Evolutionary conservation across 495 filamentous ascomycete species (phyloP), one percentile per base, ranked within the genome.

Genomic region (Xylaria bambusicola): DNA sequence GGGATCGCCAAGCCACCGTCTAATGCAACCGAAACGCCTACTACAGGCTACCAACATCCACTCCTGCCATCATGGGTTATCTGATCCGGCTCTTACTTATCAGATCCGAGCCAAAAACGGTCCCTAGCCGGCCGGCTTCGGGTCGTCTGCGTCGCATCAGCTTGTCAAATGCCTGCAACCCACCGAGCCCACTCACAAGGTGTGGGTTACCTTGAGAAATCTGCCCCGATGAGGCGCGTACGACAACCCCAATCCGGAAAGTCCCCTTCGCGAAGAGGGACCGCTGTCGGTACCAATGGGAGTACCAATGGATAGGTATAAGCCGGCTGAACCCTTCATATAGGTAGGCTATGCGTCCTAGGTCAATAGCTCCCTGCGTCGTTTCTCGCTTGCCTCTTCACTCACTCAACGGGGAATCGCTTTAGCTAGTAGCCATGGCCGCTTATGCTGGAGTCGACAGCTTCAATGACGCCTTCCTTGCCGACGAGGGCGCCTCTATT

Each of bases 21-120:
- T 56, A 53, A 61, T 47, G 47, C 49, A 40, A 20, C 35, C 51
- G 40, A 31, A 31, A n/a, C n/a, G n/a, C n/a, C n/a, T n/a, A n/a
- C n/a, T n/a, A n/a, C n/a, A n/a, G n/a, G n/a, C n/a, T n/a, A n/a
- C n/a, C n/a, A n/a, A 23, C 17, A 51, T 60, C 50, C 45, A 31
- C 52, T 45, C 49, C 26, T 57, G 52, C 63, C 59, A 58, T 44
- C 60, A 66, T 53, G 54, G 58, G 50, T 69, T 67, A 69, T 69
- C 67, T 44, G 67, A 69, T 69, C 64, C 67, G 62, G 62, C 59
- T 67, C 62, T 40, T 67, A 67, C 64, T 69, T 69, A 69, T 69
- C 67, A 52, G 67, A 69, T 69, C 67, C 67, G 60, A 56, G 41
- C n/a, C 24, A 41, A 46, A n/a, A 29, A 40, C 40, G 52, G 26